These are phyloP conservation scores for Evernia prunastri DNA, from an alignment of 495 filamentous ascomycete genomes.

Conservation along the genomic window DNA sequence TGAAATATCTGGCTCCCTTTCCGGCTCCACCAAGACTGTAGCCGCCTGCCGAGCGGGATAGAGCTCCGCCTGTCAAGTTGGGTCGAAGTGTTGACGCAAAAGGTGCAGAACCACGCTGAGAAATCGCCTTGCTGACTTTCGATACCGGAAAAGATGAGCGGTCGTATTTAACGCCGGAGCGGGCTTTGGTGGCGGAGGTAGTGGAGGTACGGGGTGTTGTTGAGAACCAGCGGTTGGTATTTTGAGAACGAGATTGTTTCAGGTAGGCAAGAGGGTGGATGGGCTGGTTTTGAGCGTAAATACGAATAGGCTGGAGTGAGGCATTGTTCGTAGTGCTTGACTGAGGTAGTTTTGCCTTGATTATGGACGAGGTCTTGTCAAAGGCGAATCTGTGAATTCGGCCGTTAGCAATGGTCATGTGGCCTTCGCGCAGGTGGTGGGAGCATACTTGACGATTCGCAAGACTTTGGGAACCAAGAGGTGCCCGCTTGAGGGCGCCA, in stretches of 20 bases:
- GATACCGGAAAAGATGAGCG: constrained; percentile 61
- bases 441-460: constrained; percentile 55
- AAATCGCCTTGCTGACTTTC: constrained; percentile 57
- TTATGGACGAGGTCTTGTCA: constrained; percentile 53
- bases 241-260: constrained; percentile 72
- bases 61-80: constrained; percentile 81
- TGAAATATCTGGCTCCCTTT: constrained; percentile 73
- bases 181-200: constrained; percentile 41
- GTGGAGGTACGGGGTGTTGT: constrained; percentile 59
- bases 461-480: constrained; percentile 64
- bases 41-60: constrained; percentile 79
- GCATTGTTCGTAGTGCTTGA: constrained; percentile 33
- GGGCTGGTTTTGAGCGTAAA: constrained; percentile 47
- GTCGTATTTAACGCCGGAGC: constrained; percentile 48
- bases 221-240: constrained; percentile 60
- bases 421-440: background rate
- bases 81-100: constrained; percentile 89
- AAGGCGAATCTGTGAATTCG: constrained; percentile 50
- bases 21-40: constrained; percentile 69
- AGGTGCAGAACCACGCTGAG: constrained; percentile 63
- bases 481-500: constrained; percentile 63
- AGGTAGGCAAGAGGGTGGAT: constrained; percentile 47
- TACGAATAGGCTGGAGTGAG: constrained; percentile 45
- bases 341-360: constrained; percentile 55
- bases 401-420: constrained; percentile 11